These are phyloP conservation scores for Aureobasidium musti DNA, from an alignment of 2,329 filamentous ascomycete species.

Conservation along the genomic window DNA sequence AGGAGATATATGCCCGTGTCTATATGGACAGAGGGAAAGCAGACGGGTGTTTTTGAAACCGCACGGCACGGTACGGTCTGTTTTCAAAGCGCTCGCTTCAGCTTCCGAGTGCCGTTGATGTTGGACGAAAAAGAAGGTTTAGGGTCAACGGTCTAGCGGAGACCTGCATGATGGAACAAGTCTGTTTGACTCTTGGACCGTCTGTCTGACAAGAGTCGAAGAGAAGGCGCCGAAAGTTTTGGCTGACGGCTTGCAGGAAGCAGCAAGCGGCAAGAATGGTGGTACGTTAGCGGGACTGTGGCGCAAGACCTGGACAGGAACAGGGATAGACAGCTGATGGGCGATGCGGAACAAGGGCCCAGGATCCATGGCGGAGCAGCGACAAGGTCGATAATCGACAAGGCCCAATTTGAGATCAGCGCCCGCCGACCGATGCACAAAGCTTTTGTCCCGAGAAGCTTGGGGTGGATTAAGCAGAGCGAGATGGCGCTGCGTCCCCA, in stretches of 20 bases:
- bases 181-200: conserved; percentile 8
- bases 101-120: conserved; percentile 14
- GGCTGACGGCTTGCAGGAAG: conserved; percentile 17
- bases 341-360: conserved; percentile 16
- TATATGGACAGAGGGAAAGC: neutral
- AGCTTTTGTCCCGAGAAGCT: conserved; percentile 8
- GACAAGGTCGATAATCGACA: conserved; percentile 1
- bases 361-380: conserved; percentile 20
- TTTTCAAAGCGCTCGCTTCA: conserved; percentile 1
- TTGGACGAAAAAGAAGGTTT: conserved; percentile 22
- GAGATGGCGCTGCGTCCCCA: conserved; percentile 23
- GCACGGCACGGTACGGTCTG: conserved; percentile 17
- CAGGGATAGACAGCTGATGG: conserved; percentile 8
- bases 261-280: conserved; percentile 18
- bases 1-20: neutral
- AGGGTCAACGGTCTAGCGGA: conserved; percentile 25
- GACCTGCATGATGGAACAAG: conserved; percentile 27
- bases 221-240: neutral
- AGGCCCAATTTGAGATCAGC: conserved; percentile 20
- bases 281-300: conserved; percentile 11
- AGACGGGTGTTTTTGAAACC: neutral
- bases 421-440: conserved; percentile 15
- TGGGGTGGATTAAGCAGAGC: conserved; percentile 21
- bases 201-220: conserved; percentile 10
- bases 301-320: conserved; percentile 18